Conservation (phyloP, 2,329 filamentous ascomycete species). For the Paramyrothecium sp. region DNA sequence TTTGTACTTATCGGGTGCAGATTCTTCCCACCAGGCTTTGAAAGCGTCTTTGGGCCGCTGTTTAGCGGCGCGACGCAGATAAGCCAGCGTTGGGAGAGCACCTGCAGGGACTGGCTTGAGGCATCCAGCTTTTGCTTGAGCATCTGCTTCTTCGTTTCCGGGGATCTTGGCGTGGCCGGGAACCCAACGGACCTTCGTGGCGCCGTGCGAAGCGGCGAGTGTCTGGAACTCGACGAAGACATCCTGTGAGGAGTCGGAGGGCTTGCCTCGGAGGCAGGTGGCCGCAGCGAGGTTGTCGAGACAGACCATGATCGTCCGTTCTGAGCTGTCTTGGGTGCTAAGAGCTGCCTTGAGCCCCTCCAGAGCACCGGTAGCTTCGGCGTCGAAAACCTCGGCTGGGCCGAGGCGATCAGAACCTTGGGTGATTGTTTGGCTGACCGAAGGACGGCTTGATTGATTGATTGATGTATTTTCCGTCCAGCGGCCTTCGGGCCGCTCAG, state of each 20-base stretch:
- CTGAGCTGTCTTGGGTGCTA: conserved; percentile 1
- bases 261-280: conserved; percentile 9
- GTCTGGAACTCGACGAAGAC: conserved; percentile 9
- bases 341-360: conserved; percentile 10
- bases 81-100: conserved; percentile 2
- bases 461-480: too few species aligned
- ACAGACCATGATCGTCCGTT: conserved; percentile 8
- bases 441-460: too few species aligned
- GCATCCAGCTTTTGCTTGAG: conserved; percentile 8
- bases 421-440: neutral
- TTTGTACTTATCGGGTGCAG: conserved; percentile 1
- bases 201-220: conserved; percentile 3
- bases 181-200: conserved; percentile 4
- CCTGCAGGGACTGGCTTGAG: conserved; percentile 1
- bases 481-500: too few species aligned
- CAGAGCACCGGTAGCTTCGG: conserved; percentile 9
- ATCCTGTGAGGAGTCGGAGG: conserved; percentile 12
- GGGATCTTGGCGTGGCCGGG: conserved; percentile 8
- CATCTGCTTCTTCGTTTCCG: conserved; percentile 9
- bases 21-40: conserved; percentile 5
- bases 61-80: conserved; percentile 4
- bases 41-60: conserved; percentile 3
- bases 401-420: conserved; percentile 6
- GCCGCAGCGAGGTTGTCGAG: conserved; percentile 13
- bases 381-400: conserved; percentile 12